These are phyloP conservation scores for Chlorella sp. DNA, from an alignment of 139 green algal species.

Conservation along the genomic window DNA sequence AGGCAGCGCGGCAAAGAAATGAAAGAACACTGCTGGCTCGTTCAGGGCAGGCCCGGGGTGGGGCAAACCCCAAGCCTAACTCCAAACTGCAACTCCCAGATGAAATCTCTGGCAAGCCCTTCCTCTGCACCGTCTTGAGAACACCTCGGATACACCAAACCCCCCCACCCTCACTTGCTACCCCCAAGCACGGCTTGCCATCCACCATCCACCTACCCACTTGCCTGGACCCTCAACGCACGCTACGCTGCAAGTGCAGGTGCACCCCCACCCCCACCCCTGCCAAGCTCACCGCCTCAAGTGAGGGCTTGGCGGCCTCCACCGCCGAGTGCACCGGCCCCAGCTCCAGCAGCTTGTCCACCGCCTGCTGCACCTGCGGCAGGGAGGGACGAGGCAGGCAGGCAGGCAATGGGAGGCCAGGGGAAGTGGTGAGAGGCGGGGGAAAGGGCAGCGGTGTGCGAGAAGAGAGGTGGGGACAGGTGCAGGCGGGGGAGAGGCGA, in stretches of 20 bases:
- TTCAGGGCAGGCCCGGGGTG: too few relatives aligned
- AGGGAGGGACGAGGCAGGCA: not conserved
- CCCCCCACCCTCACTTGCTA: not conserved
- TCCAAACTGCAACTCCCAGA: too few relatives aligned
- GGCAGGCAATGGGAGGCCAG: not conserved
- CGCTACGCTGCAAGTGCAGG: not conserved
- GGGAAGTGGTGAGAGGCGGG: too few relatives aligned
- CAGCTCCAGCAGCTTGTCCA: constrained; percentile 47
- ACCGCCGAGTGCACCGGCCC: constrained; percentile 38
- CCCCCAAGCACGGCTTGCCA: not conserved
- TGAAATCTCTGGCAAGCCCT: too few relatives aligned
- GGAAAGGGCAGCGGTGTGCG: not conserved
- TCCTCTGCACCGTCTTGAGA: too few relatives aligned
- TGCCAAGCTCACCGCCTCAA: constrained; percentile 25
- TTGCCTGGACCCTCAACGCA: not conserved
- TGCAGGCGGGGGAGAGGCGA: not conserved
- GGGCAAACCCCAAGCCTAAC: too few relatives aligned
- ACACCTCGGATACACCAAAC: too few relatives aligned
- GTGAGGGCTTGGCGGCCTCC: constrained; percentile 16
- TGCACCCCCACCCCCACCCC: not conserved
- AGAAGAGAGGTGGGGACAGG: not conserved
- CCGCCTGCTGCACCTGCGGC: constrained; percentile 41
- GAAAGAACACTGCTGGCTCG: too few relatives aligned
- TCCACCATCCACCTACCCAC: not conserved
- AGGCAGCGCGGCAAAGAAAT: too few relatives aligned